These are phyloP conservation scores for Atractiella rhizophila DNA, from an alignment of 768 basidiomycete species.

Conservation along the genomic window DNA sequence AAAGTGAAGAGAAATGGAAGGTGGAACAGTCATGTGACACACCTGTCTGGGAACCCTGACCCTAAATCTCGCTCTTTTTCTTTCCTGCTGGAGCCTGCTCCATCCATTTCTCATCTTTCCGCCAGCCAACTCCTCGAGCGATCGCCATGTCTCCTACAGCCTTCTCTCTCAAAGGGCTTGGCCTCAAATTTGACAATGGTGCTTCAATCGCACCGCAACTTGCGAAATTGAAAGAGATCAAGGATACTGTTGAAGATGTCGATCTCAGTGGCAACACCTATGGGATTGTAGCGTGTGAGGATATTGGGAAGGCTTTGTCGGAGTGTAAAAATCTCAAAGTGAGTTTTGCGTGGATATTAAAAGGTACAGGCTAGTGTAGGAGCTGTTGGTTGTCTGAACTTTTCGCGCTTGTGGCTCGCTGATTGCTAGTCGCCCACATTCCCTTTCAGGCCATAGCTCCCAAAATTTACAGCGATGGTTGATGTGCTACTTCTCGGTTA, in stretches of 20 bases:
- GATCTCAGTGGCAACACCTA: conserved; percentile 84
- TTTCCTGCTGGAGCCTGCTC: too few species aligned
- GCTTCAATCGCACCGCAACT: conserved; percentile 54
- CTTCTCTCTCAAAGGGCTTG: conserved; percentile 37
- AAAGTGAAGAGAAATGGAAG: too few species aligned
- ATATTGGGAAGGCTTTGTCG: not conserved
- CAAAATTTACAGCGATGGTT: conserved; percentile 85
- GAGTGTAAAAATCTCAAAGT: not conserved
- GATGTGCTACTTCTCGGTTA: too few species aligned
- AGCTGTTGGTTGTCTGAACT: not conserved
- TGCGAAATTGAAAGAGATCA: conserved; percentile 21
- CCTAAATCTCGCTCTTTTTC: too few species aligned
- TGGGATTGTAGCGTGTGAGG: conserved; percentile 60
- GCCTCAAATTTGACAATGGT: conserved; percentile 52
- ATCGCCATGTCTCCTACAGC: too few species aligned
- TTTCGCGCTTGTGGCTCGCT: not conserved
- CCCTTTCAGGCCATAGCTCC: conserved; percentile 33
- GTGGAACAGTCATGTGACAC: too few species aligned
- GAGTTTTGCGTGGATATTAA: not conserved
- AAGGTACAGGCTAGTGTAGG: not conserved
- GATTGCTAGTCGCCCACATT: not conserved
- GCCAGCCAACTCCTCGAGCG: too few species aligned
- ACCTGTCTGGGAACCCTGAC: too few species aligned
- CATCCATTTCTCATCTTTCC: too few species aligned
- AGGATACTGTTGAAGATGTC: conserved; percentile 47